Base-by-base conservation (phyloP, 208 protist genomes). In the Trypanosoma rangeli region DNA sequence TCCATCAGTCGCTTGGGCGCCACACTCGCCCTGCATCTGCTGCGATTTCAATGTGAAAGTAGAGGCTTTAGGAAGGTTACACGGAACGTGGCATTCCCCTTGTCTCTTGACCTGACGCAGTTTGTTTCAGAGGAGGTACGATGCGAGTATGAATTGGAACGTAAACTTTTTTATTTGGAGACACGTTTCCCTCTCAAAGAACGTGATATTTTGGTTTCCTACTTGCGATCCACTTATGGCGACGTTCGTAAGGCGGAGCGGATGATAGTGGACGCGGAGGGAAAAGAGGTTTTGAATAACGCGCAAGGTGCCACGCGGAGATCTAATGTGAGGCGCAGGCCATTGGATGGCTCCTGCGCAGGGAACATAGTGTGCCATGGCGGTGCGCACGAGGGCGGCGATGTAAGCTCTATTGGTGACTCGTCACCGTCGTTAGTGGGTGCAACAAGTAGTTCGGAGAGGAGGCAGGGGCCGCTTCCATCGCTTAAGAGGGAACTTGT, bases 21-120 rank as follows among this genome's bases (percentile, higher is more conserved):
- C 16, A 88, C 81, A 52, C 61, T 96, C 8, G 90, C 82, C 20
- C 49, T 96, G 15, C 87, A 96, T 65, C 68, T 96, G 20, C 76
- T 96, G 37, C 87, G 90, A 54, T 96, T 96, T 71, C 86, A 93
- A 44, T 93, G 79, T 68, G 78, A 92, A 39, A 59, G 59, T 15
- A 73, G 82, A 39, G 74, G 82, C 59, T 91, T 93, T 56, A 75
- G 87, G 18, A 96, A 96, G 64, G 66, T 86, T 29, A 76, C 78
- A 8, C 65, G 61, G 22, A 77, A 77, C 16, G 87, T 96, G 18
- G 39, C 73, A 20, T 86, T 96, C 35, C 79, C 83, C 5, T 46
- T 83, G 20, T 76, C 61, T 22, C 68, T 96, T 4, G 83, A 96
- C 68, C 59, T 96, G 22, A 66, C 65, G 35, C 73, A 64, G 7